Conservation (phyloP, 305 asterid species). For the Ajuga reptans region DNA sequence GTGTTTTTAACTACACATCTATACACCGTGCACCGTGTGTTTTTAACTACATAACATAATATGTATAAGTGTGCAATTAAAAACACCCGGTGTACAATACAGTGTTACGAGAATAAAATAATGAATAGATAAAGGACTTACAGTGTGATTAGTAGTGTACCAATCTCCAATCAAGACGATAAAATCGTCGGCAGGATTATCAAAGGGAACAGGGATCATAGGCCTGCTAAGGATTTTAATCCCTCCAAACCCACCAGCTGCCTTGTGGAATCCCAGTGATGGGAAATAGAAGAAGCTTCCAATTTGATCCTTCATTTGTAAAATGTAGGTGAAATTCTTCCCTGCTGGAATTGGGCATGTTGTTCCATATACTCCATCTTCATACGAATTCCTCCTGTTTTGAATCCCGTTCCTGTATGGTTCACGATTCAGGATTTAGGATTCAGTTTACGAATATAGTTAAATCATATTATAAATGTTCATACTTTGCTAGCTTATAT, state of each 20-base stretch:
- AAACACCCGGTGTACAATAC: neutral
- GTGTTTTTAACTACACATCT: no score
- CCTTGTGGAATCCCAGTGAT: conserved; percentile 74
- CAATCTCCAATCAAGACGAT: conserved; percentile 61
- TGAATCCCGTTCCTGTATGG: conserved; percentile 88
- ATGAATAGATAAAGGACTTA: conserved; percentile 22
- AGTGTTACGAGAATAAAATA: no score
- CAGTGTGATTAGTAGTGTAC: conserved; percentile 72
- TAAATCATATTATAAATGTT: no score
- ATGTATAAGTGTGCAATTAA: no score
- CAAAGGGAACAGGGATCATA: conserved; percentile 65
- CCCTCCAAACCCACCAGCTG: conserved; percentile 79
- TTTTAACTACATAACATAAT: no score
- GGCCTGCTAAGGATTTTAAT: conserved; percentile 68
- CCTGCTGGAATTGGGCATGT: conserved; percentile 87
- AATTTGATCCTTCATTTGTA: conserved; percentile 87
- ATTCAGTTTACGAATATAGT: no score
- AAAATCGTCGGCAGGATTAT: conserved; percentile 56
- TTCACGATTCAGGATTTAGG: no score
- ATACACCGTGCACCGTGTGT: no score
- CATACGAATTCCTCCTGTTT: conserved; percentile 77
- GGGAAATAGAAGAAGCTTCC: conserved; percentile 85
- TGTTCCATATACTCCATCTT: conserved; percentile 79
- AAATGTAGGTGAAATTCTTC: conserved; percentile 61
- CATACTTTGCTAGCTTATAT: no score